Evolutionary conservation across 2,329 filamentous ascomycete species (phyloP), one percentile per base, ranked within the genome.

Genomic region (Leptosphaerulina australis): DNA sequence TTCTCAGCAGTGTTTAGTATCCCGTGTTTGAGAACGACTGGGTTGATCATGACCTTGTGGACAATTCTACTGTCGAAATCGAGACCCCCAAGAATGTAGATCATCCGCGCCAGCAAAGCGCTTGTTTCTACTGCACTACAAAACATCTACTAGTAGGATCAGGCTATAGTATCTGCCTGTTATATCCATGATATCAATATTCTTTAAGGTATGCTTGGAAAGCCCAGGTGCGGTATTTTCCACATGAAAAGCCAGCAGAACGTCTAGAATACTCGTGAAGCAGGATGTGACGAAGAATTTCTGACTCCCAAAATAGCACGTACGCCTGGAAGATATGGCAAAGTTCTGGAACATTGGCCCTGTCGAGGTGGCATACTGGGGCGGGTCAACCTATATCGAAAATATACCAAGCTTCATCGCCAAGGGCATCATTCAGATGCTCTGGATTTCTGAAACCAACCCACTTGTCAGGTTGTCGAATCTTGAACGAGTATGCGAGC

Each of bases 131-230:
- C 48, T n/a, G 48, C 48, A 11, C 30, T 51, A 2, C 48, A 51
- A 22, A 41, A 41, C 15, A 24, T 51, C 3, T 51, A 51, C 31
- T 41, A 51, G 30, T 51, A 40, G 11, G 44, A 37, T 20, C 46
- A 50, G 25, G 46, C 46, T 11, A 50, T 39, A 9, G 46, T 39
- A 20, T 38, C 46, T 30, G 46, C 46, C 7, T 50, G 46, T 28
- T 39, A 50, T n/a, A 50, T 50, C 46, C 44, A 50, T 21, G 44
- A 50, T 26, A 50, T 29, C 46, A 44, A 50, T 26, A 35, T 50
- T 12, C 38, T 50, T 12, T 33, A 39, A 9, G 46, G 46, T n/a
- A 36, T 50, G 38, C 34, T 50, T 7, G 46, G 46, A 25, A 50
- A 45, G 41, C 48, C 40, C 11, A 41, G 48, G n/a, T 45, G 48